Evolutionary conservation across 352 stramenopile genomes (phyloP), one percentile per base, ranked within the genome.

Genomic region (Pythium dissimile): DNA sequence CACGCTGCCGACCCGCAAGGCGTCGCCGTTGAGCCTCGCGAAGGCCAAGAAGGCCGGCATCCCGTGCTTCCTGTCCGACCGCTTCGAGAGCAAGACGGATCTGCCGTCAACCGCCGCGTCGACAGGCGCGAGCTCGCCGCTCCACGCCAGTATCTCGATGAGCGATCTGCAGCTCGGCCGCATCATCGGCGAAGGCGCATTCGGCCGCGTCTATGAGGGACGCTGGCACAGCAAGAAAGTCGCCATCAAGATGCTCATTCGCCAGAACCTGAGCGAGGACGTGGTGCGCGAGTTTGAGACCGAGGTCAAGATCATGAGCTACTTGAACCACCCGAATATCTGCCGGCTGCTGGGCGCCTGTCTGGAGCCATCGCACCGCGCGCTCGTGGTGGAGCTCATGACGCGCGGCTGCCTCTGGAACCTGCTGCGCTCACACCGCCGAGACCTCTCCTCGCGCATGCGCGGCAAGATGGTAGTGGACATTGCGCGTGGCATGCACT

Each of bases 281-380:
- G 74, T 92, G 13, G 64, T 89, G 44, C 64, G 69, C 5, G 84
- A 94, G 54, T 94, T 94, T 56, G 77, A 94, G 67, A 78, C 74
- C 26, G 84, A 94, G 59, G 72, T 88, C 21, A 76, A 88, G 66
- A 94, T 94, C 64, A 92, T 92, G 84, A 90, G 84, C 54, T 77
- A 86, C 35, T 82, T 99, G 54, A 67, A 86, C 46, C 97, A 99
- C 77, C 95, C 96, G 5, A 99, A 98, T 75, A 97, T 99, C 54
- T 98, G 96, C 66, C 83, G 97, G 30, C 91, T 98, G 56, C 90
- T 99, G 35, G 96, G 95, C 26, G 95, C 96, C 42, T 98, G 94
- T 73, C 74, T 98, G 26, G 69, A 93, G 46, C 89, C 94, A 12
- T 82, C 85, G 18, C 97, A 92, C 67, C 82, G 95, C 31, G 92